Evolutionary conservation across 768 basidiomycete species (phyloP), one percentile per base, ranked within the genome.

Genomic region (Hirschioporus abietinus): DNA sequence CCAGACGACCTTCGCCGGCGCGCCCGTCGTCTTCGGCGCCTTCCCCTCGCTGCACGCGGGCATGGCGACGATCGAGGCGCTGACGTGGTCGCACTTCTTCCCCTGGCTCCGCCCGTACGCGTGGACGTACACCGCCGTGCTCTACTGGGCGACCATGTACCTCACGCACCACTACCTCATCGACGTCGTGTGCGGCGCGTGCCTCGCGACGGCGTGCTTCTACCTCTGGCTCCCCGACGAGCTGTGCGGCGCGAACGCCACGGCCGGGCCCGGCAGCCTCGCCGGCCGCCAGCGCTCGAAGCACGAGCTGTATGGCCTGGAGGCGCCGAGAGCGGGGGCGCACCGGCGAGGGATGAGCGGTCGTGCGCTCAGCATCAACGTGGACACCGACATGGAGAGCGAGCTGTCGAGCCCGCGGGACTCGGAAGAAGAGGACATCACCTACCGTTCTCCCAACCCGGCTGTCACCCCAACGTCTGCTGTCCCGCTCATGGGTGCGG

Each of bases 81-180:
- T 99, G 63, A 96, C 96, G 83, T 78, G 98, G 65, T 88, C 91
- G 23, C 95, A 99, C 78, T 98, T 99, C 79, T 99, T 98, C 86
- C 92, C 93, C 0, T 82, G 84, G 68, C 83, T 82, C 35, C 81
- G 85, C 0, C 80, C 79, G 1, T 88, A 83, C 70, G 87, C 88
- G 25, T 98, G 95, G 93, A 80, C 78, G 1, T 99, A 99, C 77
- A 89, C 88, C 1, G 88, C 86, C 7, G 79, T 93, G 20, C 85
- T 99, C 4, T 99, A 96, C 76, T 99, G 97, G 97, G 89, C 93
- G 10, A 98, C 96, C 25, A 99, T 99, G 96, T 98, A 96, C 81
- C 90, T 96, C 72, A 93, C 93, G 3, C 95, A 97, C 77, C 96
- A 99, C 80, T 99, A 99, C 82, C 90, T 99, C 74, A 95, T 99